Evolutionary conservation across 1,139 yeast genomes (phyloP), one percentile per base, ranked within the genome.

Genomic region (Pichia norvegensis): DNA sequence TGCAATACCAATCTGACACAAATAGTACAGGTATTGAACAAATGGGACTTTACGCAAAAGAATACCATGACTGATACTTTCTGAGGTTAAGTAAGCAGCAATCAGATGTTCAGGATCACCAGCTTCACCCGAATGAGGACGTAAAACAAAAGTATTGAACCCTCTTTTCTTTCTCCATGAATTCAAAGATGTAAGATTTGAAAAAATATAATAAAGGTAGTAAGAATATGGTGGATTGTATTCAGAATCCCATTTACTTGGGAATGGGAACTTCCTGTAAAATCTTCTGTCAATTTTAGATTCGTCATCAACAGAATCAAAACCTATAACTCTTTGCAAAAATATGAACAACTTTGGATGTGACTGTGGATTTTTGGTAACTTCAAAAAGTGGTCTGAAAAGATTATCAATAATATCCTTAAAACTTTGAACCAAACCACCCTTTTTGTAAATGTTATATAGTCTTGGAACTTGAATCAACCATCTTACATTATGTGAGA

Each of bases 41-140:
- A 85, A 88, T 36, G 98, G 98, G 42, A 92, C 77, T 65, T 94
- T 94, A 65, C 98, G 78, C 57, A 94, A 72, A 50, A 90, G 67
- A 51, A 94, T 94, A 49, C 99, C 99, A 62, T 94, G 99, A 39
- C 95, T 86, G 52, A 92, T 94, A 45, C 95, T 86, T 60, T 92
- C 95, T 1, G 97, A 81, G 0, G 95, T 79, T 59, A 94, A 68
- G 60, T 85, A 94, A 1, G 98, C 94, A 46, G 92, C 76, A 39
- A 90, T 87, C 62, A 94, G 73, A 67, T 94, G 98, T 59, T 90
- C 97, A 1, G 98, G 97, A 59, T 94, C 97, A 46, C 99, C 99
- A 6, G 98, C 99, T 66, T 94, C 99, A 53, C 99, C 99, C 58
- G 96, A 86, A 64, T 94, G 99, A 2, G 99, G 99, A 59, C 98